Percentiles rank a stretch among this genome's conserved stretches.
These are phyloP conservation scores for Termitomyces sp. DNA, from an alignment of 768 basidiomycete genomes.

Conservation along the genomic window DNA sequence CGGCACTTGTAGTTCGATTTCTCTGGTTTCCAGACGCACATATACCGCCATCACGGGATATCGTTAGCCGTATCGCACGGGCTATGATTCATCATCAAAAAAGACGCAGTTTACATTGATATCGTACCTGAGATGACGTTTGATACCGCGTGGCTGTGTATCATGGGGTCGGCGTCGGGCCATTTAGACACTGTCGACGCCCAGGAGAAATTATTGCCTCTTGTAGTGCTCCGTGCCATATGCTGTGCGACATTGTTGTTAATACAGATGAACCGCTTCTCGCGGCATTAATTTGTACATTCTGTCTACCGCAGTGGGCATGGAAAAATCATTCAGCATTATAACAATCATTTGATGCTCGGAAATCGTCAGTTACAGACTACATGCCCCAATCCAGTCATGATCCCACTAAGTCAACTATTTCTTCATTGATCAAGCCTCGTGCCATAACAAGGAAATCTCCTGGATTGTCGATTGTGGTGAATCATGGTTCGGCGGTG, in stretches of 20 bases:
- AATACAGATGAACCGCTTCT: slow-evolving; percentile 32
- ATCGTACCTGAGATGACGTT: slow-evolving; percentile 2
- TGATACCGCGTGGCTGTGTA: background rate
- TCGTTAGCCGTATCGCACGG: too few relatives aligned
- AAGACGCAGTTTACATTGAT: slow-evolving; percentile 8
- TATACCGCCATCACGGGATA: background rate
- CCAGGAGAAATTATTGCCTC: slow-evolving; percentile 38
- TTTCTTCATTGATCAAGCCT: slow-evolving; percentile 49
- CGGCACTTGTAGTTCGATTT: background rate
- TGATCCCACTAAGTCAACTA: slow-evolving; percentile 45
- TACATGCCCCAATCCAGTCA: slow-evolving; percentile 29
- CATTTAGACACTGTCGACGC: slow-evolving; percentile 29
- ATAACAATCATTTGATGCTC: slow-evolving; percentile 1
- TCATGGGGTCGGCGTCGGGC: slow-evolving; percentile 25
- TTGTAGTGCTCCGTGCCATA: slow-evolving; percentile 43
- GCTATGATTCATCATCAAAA: slow-evolving; percentile 3
- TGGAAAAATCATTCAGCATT: slow-evolving; percentile 22
- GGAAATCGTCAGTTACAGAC: background rate
- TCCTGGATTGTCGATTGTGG: slow-evolving; percentile 32
- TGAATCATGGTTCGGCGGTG: slow-evolving; percentile 47
- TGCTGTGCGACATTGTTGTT: slow-evolving; percentile 43
- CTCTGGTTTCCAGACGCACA: background rate
- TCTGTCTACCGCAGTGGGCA: slow-evolving; percentile 21
- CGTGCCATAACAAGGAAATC: slow-evolving; percentile 51
- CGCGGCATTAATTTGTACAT: slow-evolving; percentile 30